Conservation (phyloP, 2,329 filamentous ascomycete genomes). For the Penicillium expansum region DNA sequence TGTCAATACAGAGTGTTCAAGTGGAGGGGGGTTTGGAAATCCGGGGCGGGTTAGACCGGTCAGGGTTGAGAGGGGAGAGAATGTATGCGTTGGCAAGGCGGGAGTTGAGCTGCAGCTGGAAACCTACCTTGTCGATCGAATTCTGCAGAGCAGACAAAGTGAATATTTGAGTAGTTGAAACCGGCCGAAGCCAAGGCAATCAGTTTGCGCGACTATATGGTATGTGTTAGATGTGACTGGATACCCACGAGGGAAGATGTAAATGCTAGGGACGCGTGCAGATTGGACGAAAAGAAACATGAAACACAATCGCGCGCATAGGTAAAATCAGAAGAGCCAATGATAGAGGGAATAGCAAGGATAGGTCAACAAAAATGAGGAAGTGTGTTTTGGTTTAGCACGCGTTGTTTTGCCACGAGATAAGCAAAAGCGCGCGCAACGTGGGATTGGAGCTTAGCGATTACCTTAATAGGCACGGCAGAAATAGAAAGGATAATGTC, state of each 20-base stretch:
- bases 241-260: constrained; percentile 11
- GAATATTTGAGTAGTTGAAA: constrained; percentile 11
- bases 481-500: constrained; percentile 16
- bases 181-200: constrained; percentile 10
- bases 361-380: background rate
- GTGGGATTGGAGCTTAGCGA: constrained; percentile 21
- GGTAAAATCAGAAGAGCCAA: constrained; percentile 11
- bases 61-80: constrained; percentile 26
- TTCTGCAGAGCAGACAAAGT: constrained; percentile 21
- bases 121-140: constrained; percentile 39
- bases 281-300: constrained; percentile 9
- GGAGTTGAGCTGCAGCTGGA: constrained; percentile 32
- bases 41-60: constrained; percentile 30
- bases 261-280: constrained; percentile 18
- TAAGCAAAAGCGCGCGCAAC: constrained; percentile 12
- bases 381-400: constrained; percentile 10
- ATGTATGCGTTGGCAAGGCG: constrained; percentile 42
- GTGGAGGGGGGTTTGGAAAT: constrained; percentile 20
- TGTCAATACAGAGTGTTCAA: constrained; percentile 24
- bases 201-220: constrained; percentile 10
- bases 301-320: constrained; percentile 10
- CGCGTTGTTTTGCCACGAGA: constrained; percentile 24
- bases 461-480: constrained; percentile 13
- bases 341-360: constrained; percentile 6
- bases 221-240: constrained; percentile 16